phyloP scores from a whole-genome alignment of 352 stramenopile genomes.

The Bremia lactucae region DNA sequence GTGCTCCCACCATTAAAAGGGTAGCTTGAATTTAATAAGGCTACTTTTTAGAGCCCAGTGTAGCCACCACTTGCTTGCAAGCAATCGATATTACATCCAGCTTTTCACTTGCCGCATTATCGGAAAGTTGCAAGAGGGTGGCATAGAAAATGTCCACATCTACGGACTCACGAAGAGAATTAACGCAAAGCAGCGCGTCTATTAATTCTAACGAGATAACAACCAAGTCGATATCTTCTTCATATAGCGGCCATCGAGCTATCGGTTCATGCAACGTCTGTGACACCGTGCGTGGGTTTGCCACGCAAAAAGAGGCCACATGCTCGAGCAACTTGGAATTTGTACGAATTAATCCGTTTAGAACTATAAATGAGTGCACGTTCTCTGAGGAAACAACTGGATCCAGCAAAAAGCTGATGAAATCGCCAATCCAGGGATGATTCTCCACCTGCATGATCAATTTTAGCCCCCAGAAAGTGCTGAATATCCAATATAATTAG shows the following conservation, averaged over 20 bases:
- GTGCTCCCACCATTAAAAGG: too few relatives aligned
- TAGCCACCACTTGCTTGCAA: conserved; percentile 26
- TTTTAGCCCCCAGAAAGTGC: not conserved
- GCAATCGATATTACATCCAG: conserved; percentile 30
- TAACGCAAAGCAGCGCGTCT: conserved; percentile 21
- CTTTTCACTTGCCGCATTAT: conserved; percentile 33
- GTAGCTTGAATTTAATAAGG: not conserved
- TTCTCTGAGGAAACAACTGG: conserved; percentile 35
- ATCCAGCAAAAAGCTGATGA: conserved; percentile 32
- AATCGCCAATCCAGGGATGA: conserved; percentile 36
- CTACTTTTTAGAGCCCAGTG: conserved; percentile 13
- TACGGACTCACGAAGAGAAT: conserved; percentile 24
- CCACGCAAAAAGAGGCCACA: conserved; percentile 29
- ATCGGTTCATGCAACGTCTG: conserved; percentile 37
- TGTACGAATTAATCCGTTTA: conserved; percentile 22
- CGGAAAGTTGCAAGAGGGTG: conserved; percentile 36
- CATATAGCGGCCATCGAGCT: conserved; percentile 45
- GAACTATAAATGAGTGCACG: conserved; percentile 38
- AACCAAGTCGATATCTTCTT: conserved; percentile 53
- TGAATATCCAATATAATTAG: not conserved
- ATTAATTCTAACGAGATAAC: conserved; percentile 41
- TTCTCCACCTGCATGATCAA: conserved; percentile 17
- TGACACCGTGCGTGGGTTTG: conserved; percentile 24
- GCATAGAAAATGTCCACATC: conserved; percentile 32
- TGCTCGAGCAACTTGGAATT: conserved; percentile 26